A percentile compares a stretch with the other conserved stretches of the same genome.
Conservation (phyloP, 2,329 filamentous ascomycete species). For the Talaromyces funiculosus region DNA sequence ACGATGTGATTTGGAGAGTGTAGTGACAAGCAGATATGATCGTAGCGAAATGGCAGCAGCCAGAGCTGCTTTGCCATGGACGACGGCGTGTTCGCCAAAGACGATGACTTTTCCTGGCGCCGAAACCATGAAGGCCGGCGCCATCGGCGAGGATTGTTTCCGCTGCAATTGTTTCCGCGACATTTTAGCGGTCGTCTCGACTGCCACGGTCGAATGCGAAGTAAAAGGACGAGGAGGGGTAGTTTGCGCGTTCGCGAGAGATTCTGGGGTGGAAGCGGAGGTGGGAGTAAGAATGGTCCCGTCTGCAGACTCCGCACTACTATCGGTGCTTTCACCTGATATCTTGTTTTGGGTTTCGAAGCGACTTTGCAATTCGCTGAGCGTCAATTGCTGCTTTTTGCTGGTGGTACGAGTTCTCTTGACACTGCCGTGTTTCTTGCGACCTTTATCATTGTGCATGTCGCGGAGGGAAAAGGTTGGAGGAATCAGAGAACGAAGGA, state of each 20-base stretch:
- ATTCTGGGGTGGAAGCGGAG: slow-evolving; percentile 18
- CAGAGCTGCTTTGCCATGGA: slow-evolving; percentile 93
- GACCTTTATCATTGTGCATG: slow-evolving; percentile 21
- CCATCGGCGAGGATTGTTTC: slow-evolving; percentile 53
- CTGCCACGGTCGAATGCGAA: background rate
- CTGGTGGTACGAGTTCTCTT: slow-evolving; percentile 19
- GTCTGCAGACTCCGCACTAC: slow-evolving; percentile 29
- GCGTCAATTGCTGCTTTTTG: slow-evolving; percentile 19
- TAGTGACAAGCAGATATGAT: slow-evolving; percentile 93
- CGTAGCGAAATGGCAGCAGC: slow-evolving; percentile 91
- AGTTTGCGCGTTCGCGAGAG: background rate
- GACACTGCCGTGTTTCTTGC: slow-evolving; percentile 29
- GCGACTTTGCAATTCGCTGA: slow-evolving; percentile 24
- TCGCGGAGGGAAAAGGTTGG: background rate
- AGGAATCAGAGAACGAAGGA: background rate
- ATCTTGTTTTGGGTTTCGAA: slow-evolving; percentile 19
- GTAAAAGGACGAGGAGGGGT: background rate
- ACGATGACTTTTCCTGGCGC: slow-evolving; percentile 98
- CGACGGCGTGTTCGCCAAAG: slow-evolving; percentile 96
- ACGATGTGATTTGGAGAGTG: slow-evolving; percentile 83
- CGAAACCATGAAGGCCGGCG: slow-evolving; percentile 95
- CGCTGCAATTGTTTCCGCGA: slow-evolving; percentile 21
- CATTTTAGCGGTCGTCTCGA: slow-evolving; percentile 1
- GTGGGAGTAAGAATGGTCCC: slow-evolving; percentile 25
- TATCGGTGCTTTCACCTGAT: slow-evolving; percentile 20